Evolutionary conservation across 495 filamentous ascomycete genomes (phyloP).

Genomic region (Podospora pseudoanserina): DNA sequence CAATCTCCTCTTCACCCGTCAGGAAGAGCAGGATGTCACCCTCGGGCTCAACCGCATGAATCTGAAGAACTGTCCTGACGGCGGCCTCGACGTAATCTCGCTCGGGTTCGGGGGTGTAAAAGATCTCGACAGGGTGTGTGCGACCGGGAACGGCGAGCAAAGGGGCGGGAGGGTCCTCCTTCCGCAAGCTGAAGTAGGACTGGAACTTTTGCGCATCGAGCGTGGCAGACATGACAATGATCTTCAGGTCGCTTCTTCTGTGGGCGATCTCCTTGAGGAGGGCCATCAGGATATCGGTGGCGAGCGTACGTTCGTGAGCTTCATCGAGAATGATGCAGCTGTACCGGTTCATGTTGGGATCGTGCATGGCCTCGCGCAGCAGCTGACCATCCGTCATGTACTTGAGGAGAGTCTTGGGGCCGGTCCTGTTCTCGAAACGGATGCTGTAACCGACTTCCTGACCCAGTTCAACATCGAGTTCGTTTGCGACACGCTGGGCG

Average conservation of each 20-base stretch:
- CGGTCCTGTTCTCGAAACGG: conserved; percentile 94
- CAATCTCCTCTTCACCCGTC: conserved; percentile 98
- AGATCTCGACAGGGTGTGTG: conserved; percentile 96
- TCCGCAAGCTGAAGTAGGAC: conserved; percentile 79
- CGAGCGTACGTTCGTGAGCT: conserved; percentile 92
- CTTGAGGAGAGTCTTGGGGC: conserved; percentile 87
- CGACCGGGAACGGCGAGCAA: conserved; percentile 91
- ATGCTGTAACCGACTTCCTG: conserved; percentile 99
- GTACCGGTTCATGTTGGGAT: conserved; percentile 84
- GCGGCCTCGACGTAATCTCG: conserved; percentile 95
- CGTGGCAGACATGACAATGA: conserved; percentile 98
- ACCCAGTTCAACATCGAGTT: conserved; percentile 90
- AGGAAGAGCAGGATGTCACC: conserved; percentile 95
- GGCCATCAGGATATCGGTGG: conserved; percentile 95
- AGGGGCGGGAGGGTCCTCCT: conserved; percentile 53
- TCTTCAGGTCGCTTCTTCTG: conserved; percentile 82
- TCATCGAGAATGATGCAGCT: conserved; percentile 98
- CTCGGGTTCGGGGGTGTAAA: conserved; percentile 96
- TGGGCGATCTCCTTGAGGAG: conserved; percentile 80
- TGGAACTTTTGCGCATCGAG: conserved; percentile 98
- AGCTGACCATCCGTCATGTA: conserved; percentile 99
- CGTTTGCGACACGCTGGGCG: conserved; percentile 93
- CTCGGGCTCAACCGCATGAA: conserved; percentile 86
- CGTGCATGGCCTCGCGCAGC: conserved; percentile 95
- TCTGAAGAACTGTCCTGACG: conserved; percentile 90